phyloP scores from a whole-genome alignment of 73 alveolate species.

The Stentor coeruleus region DNA sequence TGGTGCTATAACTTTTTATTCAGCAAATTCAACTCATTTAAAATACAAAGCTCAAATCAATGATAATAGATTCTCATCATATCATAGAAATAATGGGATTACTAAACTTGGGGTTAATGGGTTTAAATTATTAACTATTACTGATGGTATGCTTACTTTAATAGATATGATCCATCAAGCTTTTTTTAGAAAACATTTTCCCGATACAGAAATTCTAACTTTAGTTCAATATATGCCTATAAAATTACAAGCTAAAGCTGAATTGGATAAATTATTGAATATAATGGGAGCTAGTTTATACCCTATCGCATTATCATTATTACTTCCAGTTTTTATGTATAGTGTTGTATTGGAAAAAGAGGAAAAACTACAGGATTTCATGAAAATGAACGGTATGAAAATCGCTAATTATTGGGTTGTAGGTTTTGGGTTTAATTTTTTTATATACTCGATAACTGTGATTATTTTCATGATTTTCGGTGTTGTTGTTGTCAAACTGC shows the following conservation, averaged over 20 bases:
- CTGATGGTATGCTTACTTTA: constrained; percentile 68
- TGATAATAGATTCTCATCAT: constrained; percentile 82
- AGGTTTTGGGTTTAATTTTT: constrained; percentile 61
- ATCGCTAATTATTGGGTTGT: constrained; percentile 92
- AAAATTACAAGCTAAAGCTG: constrained; percentile 73
- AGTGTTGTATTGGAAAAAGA: constrained; percentile 95
- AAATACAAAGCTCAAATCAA: constrained; percentile 76
- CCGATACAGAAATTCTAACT: constrained; percentile 67
- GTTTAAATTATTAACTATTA: constrained; percentile 56
- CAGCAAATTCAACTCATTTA: constrained; percentile 45
- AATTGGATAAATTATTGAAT: constrained; percentile 73
- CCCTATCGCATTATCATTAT: constrained; percentile 81
- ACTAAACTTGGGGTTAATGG: constrained; percentile 72
- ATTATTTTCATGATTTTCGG: constrained; percentile 69
- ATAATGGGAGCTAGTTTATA: constrained; percentile 79
- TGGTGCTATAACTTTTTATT: constrained; percentile 81
- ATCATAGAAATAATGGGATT: constrained; percentile 94
- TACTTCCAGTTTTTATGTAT: constrained; percentile 93
- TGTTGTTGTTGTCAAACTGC: constrained; percentile 57
- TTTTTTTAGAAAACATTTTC: constrained; percentile 68
- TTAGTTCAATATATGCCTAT: constrained; percentile 93
- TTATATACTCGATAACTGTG: constrained; percentile 63
- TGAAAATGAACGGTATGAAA: constrained; percentile 97
- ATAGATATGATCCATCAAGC: constrained; percentile 85
- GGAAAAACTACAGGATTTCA: constrained; percentile 85